Evolutionary conservation across 1,139 yeast species (phyloP).

Genomic region (Geotrichum histeridarum): DNA sequence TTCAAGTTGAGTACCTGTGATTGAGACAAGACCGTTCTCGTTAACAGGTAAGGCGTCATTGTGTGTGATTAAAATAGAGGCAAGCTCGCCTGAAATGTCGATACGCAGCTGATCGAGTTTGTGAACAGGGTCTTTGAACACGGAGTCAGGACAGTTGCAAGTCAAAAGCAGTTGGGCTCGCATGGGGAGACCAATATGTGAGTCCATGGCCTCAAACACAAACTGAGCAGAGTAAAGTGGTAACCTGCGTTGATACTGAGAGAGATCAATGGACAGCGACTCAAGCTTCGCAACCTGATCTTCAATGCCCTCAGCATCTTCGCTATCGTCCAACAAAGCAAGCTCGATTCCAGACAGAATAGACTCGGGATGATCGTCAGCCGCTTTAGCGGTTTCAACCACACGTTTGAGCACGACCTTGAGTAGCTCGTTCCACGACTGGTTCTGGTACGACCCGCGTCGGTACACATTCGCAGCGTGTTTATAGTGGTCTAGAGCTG

Average conservation of each 20-base stretch:
- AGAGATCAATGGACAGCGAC: neutral
- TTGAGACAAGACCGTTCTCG: neutral
- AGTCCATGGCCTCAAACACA: slow-evolving; percentile 25
- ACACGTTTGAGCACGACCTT: slow-evolving; percentile 23
- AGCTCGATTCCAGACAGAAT: slow-evolving; percentile 25
- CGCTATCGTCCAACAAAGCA: neutral
- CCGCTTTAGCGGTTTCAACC: slow-evolving; percentile 21
- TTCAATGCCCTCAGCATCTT: neutral
- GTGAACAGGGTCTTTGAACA: neutral
- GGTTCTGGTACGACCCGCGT: slow-evolving; percentile 14
- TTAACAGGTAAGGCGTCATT: slow-evolving; percentile 15
- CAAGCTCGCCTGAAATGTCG: slow-evolving; percentile 22
- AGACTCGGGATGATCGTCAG: slow-evolving; percentile 14
- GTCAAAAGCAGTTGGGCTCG: slow-evolving; percentile 25
- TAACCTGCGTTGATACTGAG: neutral
- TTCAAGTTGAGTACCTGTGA: neutral
- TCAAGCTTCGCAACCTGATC: neutral
- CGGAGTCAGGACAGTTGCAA: slow-evolving; percentile 17
- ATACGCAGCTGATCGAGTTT: slow-evolving; percentile 17
- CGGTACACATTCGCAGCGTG: slow-evolving; percentile 28
- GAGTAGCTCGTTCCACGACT: slow-evolving; percentile 28
- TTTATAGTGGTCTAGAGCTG: slow-evolving; percentile 37
- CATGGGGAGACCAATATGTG: slow-evolving; percentile 27
- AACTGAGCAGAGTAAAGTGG: slow-evolving; percentile 23
- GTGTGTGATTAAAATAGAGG: slow-evolving; percentile 23